These are phyloP conservation scores for Trichosporon faecale DNA, from an alignment of 1,284 basidiomycete genomes.

Conservation along the genomic window DNA sequence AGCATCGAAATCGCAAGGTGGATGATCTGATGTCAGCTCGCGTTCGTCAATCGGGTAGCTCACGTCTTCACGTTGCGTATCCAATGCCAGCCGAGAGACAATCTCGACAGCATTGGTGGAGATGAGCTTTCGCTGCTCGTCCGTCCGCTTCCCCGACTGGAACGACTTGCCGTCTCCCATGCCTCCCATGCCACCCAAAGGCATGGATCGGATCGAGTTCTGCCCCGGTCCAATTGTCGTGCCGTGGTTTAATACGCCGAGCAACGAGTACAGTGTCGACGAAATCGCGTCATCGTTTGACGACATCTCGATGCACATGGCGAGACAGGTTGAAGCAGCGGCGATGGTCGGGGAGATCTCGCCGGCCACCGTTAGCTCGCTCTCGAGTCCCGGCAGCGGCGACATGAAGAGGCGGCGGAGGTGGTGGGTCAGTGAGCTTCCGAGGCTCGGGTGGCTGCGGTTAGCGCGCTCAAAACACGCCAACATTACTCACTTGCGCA, in stretches of 20 bases:
- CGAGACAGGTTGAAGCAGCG: constrained; percentile 83
- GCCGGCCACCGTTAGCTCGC: constrained; percentile 61
- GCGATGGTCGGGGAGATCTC: constrained; percentile 62
- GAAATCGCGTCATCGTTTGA: constrained; percentile 86
- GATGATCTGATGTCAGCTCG: constrained; percentile 60
- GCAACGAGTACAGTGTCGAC: constrained; percentile 91
- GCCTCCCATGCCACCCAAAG: constrained; percentile 12
- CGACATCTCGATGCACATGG: constrained; percentile 82
- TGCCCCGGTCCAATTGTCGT: constrained; percentile 27
- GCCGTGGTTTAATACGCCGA: constrained; percentile 86
- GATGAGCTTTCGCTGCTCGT: constrained; percentile 78
- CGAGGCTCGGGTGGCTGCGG: constrained; percentile 72
- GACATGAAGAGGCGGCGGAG: constrained; percentile 84
- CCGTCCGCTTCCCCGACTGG: constrained; percentile 54
- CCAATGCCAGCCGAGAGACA: constrained; percentile 75
- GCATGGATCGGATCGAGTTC: constrained; percentile 31
- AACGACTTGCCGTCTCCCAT: constrained; percentile 11
- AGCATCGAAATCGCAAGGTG: constrained; percentile 87
- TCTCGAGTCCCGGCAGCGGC: constrained; percentile 82
- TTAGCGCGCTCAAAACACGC: constrained; percentile 10
- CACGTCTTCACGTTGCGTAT: constrained; percentile 76
- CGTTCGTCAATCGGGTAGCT: constrained; percentile 22
- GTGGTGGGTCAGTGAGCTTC: constrained; percentile 70
- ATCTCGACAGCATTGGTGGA: constrained; percentile 88
- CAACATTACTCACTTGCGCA: constrained; percentile 65